Evolutionary conservation across 2,329 filamentous ascomycete genomes (phyloP).

Genomic region (Botrytis cinerea): DNA sequence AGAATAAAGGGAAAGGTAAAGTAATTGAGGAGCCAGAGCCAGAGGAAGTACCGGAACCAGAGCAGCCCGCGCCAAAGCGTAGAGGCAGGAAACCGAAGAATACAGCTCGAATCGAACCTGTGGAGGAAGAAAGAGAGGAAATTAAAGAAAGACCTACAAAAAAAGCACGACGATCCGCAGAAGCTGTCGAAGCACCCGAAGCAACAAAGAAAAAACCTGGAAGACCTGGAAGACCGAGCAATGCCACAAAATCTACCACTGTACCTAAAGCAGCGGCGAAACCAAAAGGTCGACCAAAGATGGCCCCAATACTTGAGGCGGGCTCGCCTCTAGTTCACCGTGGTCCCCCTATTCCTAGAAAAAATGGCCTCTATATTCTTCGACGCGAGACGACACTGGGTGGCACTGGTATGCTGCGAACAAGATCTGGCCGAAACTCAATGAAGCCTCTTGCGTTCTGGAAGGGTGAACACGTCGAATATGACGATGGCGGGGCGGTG

Average conservation of each 20-base stretch:
- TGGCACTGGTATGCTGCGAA: constrained; percentile 47
- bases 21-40: constrained; percentile 17
- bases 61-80: constrained; percentile 3
- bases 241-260: constrained; percentile 17
- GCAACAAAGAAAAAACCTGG: background rate
- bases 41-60: constrained; percentile 14
- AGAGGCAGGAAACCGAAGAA: constrained; percentile 23
- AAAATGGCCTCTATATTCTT: constrained; percentile 52
- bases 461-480: constrained; percentile 79
- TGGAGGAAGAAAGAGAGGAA: constrained; percentile 29
- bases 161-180: constrained; percentile 29
- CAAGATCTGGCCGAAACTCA: constrained; percentile 76
- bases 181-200: constrained; percentile 22
- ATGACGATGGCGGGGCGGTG: constrained; percentile 58
- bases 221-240: constrained; percentile 14
- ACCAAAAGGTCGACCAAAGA: constrained; percentile 30
- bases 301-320: constrained; percentile 33
- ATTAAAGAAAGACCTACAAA: constrained; percentile 28
- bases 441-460: constrained; percentile 81
- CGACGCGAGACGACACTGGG: constrained; percentile 50
- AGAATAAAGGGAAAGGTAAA: constrained; percentile 26
- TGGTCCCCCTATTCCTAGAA: constrained; percentile 46
- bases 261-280: constrained; percentile 29
- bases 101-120: background rate
- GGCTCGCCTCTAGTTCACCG: constrained; percentile 38